These are phyloP conservation scores for Termitomyces sp. DNA, from an alignment of 768 basidiomycete genomes.

Conservation along the genomic window DNA sequence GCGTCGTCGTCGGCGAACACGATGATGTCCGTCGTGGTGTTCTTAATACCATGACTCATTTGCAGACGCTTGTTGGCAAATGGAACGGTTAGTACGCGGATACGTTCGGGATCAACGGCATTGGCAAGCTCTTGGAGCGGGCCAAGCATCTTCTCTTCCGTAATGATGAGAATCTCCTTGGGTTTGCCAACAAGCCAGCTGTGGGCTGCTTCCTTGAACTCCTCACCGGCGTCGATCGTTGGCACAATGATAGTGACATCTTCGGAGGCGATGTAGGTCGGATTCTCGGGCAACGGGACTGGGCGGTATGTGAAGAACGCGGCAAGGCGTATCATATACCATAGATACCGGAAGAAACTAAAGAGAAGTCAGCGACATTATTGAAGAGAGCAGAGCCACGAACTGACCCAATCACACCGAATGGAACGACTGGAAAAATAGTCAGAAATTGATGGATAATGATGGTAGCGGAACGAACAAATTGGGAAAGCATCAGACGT, in stretches of 20 bases:
- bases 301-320: slow-evolving; percentile 81
- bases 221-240: slow-evolving; percentile 93
- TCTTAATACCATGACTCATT: slow-evolving; percentile 91
- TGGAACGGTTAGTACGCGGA: slow-evolving; percentile 85
- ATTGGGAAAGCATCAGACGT: slow-evolving; percentile 89
- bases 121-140: slow-evolving; percentile 88
- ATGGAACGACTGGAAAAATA: slow-evolving; percentile 69
- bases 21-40: slow-evolving; percentile 88
- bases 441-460: slow-evolving; percentile 9
- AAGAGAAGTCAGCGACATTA: slow-evolving; percentile 10
- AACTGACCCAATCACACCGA: slow-evolving; percentile 78
- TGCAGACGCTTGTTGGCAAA: slow-evolving; percentile 93
- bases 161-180: slow-evolving; percentile 68
- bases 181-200: slow-evolving; percentile 91
- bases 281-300: slow-evolving; percentile 85
- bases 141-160: slow-evolving; percentile 86
- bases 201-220: slow-evolving; percentile 90
- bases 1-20: slow-evolving; percentile 95
- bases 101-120: slow-evolving; percentile 77
- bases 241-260: slow-evolving; percentile 97
- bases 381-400: background rate
- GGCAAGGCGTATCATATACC: slow-evolving; percentile 82
- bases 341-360: slow-evolving; percentile 92
- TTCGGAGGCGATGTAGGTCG: slow-evolving; percentile 84
- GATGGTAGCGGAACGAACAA: slow-evolving; percentile 48